These are phyloP conservation scores for Creolimax fragrantissima DNA, from an alignment of 78 protist species.

Conservation along the genomic window DNA sequence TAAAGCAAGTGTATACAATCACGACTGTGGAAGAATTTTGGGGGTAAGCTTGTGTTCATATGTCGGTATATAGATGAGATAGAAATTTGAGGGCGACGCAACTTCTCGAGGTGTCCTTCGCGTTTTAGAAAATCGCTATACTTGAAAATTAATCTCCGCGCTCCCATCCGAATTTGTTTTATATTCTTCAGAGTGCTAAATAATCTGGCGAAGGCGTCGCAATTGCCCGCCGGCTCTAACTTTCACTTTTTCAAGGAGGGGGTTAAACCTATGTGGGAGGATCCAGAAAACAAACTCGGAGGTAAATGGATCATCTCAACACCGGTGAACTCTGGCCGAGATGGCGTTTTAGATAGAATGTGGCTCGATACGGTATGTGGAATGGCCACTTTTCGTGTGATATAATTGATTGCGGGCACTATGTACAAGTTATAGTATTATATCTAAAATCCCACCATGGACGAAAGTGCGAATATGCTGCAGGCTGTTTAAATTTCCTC, in stretches of 20 bases:
- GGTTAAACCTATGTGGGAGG: conserved; percentile 13
- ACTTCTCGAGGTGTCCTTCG: too few species aligned
- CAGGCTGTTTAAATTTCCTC: too few species aligned
- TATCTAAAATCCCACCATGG: too few species aligned
- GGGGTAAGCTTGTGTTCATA: conserved; percentile 32
- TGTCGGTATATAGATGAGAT: not conserved
- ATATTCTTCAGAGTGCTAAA: conserved; percentile 33
- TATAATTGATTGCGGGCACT: too few species aligned
- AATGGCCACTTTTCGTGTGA: too few species aligned
- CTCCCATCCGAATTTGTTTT: too few species aligned
- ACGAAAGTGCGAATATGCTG: too few species aligned
- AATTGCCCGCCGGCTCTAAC: conserved; percentile 4
- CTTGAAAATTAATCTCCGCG: too few species aligned
- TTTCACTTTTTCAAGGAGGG: conserved; percentile 27
- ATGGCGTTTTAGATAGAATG: not conserved
- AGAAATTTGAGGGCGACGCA: too few species aligned
- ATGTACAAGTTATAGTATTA: too few species aligned
- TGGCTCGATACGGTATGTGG: not conserved
- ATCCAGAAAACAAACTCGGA: not conserved
- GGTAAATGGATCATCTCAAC: conserved; percentile 19
- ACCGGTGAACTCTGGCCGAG: not conserved
- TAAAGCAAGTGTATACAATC: conserved; percentile 48
- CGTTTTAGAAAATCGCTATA: too few species aligned
- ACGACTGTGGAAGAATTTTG: conserved; percentile 71
- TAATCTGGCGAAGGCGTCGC: conserved; percentile 29